Conservation (phyloP, 257 asterid species). For the Leptodermis oblonga region DNA sequence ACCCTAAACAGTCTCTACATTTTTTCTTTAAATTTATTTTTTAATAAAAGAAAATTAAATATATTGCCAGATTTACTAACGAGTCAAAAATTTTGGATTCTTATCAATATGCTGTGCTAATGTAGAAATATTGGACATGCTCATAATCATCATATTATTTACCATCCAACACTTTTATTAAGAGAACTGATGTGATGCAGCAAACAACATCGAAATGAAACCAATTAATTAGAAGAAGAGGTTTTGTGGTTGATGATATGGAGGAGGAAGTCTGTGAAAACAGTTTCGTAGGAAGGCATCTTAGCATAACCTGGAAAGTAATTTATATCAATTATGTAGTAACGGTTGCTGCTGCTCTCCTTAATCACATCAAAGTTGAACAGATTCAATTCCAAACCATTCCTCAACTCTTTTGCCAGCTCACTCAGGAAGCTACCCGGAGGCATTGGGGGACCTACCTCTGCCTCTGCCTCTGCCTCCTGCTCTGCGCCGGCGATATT, state of each 20-base stretch:
- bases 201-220: no score
- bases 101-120: no score
- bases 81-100: no score
- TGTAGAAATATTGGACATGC: no score
- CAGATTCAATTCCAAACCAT: conserved; percentile 58
- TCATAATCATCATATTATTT: no score
- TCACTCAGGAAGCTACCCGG: conserved; percentile 45
- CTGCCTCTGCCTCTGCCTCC: conserved; percentile 40
- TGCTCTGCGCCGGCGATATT: conserved; percentile 28
- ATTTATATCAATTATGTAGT: conserved; percentile 74
- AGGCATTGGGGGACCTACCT: conserved; percentile 49
- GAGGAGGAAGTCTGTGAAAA: conserved; percentile 68
- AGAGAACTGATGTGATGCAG: no score
- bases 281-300: conserved; percentile 57
- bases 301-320: conserved; percentile 87
- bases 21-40: no score
- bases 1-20: no score
- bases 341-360: conserved; percentile 42
- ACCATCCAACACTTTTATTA: no score
- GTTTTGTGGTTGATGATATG: conserved; percentile 30
- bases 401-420: conserved; percentile 52
- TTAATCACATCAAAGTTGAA: conserved; percentile 82
- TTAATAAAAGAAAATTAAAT: no score
- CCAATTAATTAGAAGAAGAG: no score
- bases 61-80: no score